Percentiles rank a stretch among this genome's conserved stretches.
These are phyloP conservation scores for Aspergillus hiratsukae DNA, from an alignment of 2,329 filamentous ascomycete genomes.

Conservation along the genomic window DNA sequence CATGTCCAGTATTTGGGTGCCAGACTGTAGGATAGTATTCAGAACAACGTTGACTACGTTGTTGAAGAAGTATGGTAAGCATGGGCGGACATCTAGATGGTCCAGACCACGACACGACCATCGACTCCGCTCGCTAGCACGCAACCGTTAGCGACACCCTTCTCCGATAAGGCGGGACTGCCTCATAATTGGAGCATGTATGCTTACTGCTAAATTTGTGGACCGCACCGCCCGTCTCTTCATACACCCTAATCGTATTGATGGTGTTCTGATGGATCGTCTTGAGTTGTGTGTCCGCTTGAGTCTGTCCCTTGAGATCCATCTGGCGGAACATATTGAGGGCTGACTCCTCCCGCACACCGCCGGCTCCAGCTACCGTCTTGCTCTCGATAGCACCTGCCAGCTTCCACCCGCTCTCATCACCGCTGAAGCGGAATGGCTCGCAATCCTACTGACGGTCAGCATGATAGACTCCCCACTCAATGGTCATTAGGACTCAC, in stretches of 20 bases:
- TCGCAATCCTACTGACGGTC: slow-evolving; percentile 58
- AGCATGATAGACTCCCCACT: background rate
- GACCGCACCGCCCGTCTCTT: slow-evolving; percentile 60
- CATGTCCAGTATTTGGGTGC: background rate
- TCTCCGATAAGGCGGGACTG: background rate
- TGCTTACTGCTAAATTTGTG: slow-evolving; percentile 80
- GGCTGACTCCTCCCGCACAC: slow-evolving; percentile 78
- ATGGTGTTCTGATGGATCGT: slow-evolving; percentile 97
- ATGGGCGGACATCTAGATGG: slow-evolving; percentile 43
- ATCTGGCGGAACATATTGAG: slow-evolving; percentile 98
- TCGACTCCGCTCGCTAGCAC: slow-evolving; percentile 72
- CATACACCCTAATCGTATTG: slow-evolving; percentile 73
- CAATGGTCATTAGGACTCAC: slow-evolving; percentile 37
- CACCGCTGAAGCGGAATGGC: slow-evolving; percentile 82
- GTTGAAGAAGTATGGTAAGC: background rate
- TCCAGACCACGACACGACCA: slow-evolving; percentile 77
- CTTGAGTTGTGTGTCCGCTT: slow-evolving; percentile 89
- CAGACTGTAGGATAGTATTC: background rate
- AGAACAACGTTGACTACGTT: background rate
- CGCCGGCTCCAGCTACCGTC: slow-evolving; percentile 54
- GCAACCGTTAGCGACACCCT: slow-evolving; percentile 12
- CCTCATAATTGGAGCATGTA: background rate
- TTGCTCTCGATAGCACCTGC: slow-evolving; percentile 76
- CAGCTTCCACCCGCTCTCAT: slow-evolving; percentile 75
- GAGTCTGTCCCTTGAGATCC: slow-evolving; percentile 91